Evolutionary conservation across 192 early-diverging fungal genomes (phyloP).

Genomic region (Linnemannia hyalina): DNA sequence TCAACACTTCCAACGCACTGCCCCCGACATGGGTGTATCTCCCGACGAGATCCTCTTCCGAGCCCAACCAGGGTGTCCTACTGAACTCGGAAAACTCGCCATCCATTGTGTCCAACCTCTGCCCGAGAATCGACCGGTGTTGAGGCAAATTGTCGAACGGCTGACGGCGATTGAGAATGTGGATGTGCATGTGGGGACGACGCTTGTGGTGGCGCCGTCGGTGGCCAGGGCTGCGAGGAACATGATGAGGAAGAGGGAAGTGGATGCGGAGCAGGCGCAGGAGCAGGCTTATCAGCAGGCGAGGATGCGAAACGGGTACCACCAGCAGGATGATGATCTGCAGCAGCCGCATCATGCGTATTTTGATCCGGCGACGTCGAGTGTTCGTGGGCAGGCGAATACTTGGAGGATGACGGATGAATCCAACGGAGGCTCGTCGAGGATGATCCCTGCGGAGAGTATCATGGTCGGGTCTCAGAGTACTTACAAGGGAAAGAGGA

Average conservation of each 20-base stretch:
- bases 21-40: slow-evolving; percentile 42
- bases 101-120: slow-evolving; percentile 44
- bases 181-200: slow-evolving; percentile 51
- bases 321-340: background rate
- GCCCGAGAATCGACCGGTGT: slow-evolving; percentile 34
- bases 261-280: background rate
- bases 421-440: slow-evolving; percentile 14
- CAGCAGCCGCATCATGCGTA: slow-evolving; percentile 10
- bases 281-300: background rate
- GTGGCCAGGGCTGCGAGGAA: slow-evolving; percentile 49
- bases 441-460: slow-evolving; percentile 9
- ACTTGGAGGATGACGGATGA: slow-evolving; percentile 38
- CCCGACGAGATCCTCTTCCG: slow-evolving; percentile 48
- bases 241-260: slow-evolving; percentile 39
- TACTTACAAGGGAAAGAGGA: slow-evolving; percentile 31
- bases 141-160: slow-evolving; percentile 33
- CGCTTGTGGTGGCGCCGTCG: slow-evolving; percentile 42
- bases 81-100: slow-evolving; percentile 35
- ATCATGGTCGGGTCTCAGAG: slow-evolving; percentile 26
- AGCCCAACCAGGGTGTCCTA: slow-evolving; percentile 39
- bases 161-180: slow-evolving; percentile 49
- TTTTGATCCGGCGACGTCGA: slow-evolving; percentile 11
- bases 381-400: slow-evolving; percentile 18
- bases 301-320: background rate
- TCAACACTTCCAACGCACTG: slow-evolving; percentile 35